Base-by-base conservation (phyloP, 139 green algal genomes). In the Parachlorella kessleri region DNA sequence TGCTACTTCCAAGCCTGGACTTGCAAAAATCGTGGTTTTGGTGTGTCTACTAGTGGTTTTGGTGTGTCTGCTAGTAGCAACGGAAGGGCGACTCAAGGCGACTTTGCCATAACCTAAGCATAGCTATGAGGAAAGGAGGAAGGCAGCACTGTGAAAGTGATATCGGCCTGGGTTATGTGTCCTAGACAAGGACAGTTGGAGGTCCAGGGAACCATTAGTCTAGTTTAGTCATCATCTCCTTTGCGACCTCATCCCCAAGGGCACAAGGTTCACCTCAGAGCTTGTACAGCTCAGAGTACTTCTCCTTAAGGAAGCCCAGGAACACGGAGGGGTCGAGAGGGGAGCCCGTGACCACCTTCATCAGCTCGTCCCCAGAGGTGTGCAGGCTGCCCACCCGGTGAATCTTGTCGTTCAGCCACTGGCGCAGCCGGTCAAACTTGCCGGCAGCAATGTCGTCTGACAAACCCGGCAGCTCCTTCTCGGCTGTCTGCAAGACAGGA, bases 231-330 rank as follows among this genome's bases (percentile, higher is more conserved):
- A n/a, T n/a, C n/a, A n/a, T n/a, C n/a, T n/a, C n/a, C n/a, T n/a
- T n/a, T n/a, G n/a, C n/a, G n/a, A n/a, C n/a, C n/a, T n/a, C n/a
- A n/a, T n/a, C n/a, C n/a, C n/a, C n/a, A n/a, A n/a, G n/a, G n/a
- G n/a, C n/a, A 0, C 14, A 59, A 59, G 14, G 21, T 18, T 59
- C 21, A 59, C 21, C 21, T 88, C 55, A 88, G 1, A 88, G 82
- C 55, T 83, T 66, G 81, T 98, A 98, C 24, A 97, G 77, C n/a
- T 82, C 39, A 5, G 38, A 85, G 84, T 97, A 98, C 86, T 98
- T 98, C 21, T 67, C 41, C 6, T 41, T 86, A 4, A 98, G 82
- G 81, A 97, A 95, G 0, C 73, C 36, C 35, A 98, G 79, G 84
- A 95, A 98, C 21, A 93, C 39, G 38, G 26, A n/a, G 3, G 93